Base-by-base conservation (phyloP, 2,329 filamentous ascomycete genomes). In the Nannizziopsis arthrosporioides region DNA sequence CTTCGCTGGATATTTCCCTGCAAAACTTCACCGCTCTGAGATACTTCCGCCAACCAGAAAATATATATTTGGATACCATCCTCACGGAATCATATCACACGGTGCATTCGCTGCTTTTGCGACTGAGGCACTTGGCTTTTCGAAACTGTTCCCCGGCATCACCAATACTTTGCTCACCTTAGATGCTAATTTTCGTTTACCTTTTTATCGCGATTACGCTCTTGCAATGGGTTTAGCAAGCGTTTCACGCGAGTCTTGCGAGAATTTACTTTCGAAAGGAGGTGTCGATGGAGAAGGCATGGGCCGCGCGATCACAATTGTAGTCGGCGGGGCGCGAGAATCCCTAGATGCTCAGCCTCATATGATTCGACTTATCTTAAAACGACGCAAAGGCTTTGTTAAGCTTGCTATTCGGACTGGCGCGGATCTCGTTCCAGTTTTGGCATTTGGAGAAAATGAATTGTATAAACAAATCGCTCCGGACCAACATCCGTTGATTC, bases 11-110 rank as follows among this genome's bases (percentile, higher is more conserved):
- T 98, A 96, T 70, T 98, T 93, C 61, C 92, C 92, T 3, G 86
- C 88, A 42, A 78, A 77, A 49, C 75, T 98, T 35, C 88, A 96
- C 69, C 86, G 92, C 55, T 92, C 86, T 3, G 77, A 84, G 55
- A 75, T 82, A 49, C 77, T 98, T 5, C 77, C 84, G 17, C 77
- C 87, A 0, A 87, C 83, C 1, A 76, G 88, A 53, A 94, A 94
- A 67, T 98, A 96, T 69, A 88, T 98, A 54, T 88, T 98, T 59
- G 90, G 90, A 39, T 96, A 96, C 65, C 92, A 96, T 59, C 92
- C 92, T 0, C 92, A 98, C 62, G 90, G 92, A 18, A 96, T 98
- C 65, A 95, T 98, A 60, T 92, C 85, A 4, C 87, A 95, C 58
- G 92, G 90, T n/a, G 90, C 89, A 0, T 95, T 90, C 69, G 85